A percentile compares a stretch with the other conserved stretches of the same genome.
Evolutionary conservation across 2,329 filamentous ascomycete genomes (phyloP).

Genomic region (Diaporthe helianthi): DNA sequence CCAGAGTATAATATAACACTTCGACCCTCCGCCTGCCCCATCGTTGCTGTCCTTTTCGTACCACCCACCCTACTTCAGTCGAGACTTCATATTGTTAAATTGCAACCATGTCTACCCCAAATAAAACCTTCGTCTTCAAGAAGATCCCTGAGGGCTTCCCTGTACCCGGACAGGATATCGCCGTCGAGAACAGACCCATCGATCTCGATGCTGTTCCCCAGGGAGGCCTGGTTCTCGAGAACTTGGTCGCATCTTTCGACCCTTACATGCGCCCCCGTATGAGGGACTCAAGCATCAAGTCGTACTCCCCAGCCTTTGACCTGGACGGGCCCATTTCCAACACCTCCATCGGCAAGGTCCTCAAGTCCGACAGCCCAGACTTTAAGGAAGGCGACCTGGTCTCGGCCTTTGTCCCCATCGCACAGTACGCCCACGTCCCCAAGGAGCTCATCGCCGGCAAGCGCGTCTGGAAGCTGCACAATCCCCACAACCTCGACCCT

Average conservation of each 20-base stretch:
- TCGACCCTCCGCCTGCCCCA: too few relatives aligned
- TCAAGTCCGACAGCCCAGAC: constrained; percentile 68
- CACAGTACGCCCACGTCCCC: constrained; percentile 71
- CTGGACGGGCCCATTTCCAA: constrained; percentile 71
- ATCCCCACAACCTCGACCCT: constrained; percentile 71
- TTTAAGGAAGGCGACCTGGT: constrained; percentile 75
- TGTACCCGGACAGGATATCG: constrained; percentile 73
- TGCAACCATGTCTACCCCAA: constrained; percentile 51
- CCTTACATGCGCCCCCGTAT: constrained; percentile 86
- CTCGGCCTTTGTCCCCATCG: constrained; percentile 61
- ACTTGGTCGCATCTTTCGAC: constrained; percentile 79
- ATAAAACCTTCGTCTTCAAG: constrained; percentile 81
- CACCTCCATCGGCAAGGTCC: constrained; percentile 68
- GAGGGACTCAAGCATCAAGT: constrained; percentile 69
- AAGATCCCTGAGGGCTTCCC: constrained; percentile 71
- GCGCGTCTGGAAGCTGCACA: constrained; percentile 64
- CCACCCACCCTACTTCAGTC: constrained; percentile 53
- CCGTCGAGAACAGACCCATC: constrained; percentile 70
- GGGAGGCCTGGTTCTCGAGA: constrained; percentile 73
- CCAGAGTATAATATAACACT: background rate
- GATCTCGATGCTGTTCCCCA: constrained; percentile 68
- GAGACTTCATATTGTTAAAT: constrained; percentile 68
- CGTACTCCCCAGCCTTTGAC: constrained; percentile 70
- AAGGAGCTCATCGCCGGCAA: constrained; percentile 47
- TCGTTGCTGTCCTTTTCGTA: too few relatives aligned